Base-by-base conservation (phyloP, 805 yeast species). In the Starmerella bombicola region DNA sequence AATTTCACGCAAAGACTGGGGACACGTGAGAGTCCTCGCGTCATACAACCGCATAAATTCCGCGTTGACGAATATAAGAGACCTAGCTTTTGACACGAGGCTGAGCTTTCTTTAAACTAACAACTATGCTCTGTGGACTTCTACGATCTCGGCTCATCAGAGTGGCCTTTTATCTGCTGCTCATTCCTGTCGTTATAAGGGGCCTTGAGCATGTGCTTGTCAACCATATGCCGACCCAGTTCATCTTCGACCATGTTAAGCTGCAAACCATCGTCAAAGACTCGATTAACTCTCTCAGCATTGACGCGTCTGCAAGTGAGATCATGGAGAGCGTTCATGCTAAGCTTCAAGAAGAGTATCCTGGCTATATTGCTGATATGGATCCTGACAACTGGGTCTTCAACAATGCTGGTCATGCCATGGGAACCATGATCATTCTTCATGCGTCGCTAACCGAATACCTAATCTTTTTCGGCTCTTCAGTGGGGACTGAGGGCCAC, bases 341-440 rank as follows among this genome's bases (percentile, higher is more conserved):
- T 2, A 67, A 63, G 25, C 58, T 86, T 44, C 67, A 76, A 46
- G 65, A 60, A 3, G 72, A 67, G 34, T 91, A 91, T 59, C 93
- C 94, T 10, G 76, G 74, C 6, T 57, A 70, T 50, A 72, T 88
- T 62, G 82, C 82, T 62, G 76, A 75, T 49, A 68, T 79, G 50
- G 73, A 77, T 58, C 66, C 68, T 37, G 80, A 80, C 39, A 88
- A 86, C 50, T 91, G 97, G 97, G 80, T 91, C 38, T 88, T 77
- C 73, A 91, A 91, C 71, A 84, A 83, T 55, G 98, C 98, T 3
- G 98, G 98, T 41, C 95, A 95, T 52, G 97, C 98, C 38, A 91
- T 91, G 98, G 70, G 70, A 28, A 76, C 85, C 41, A 88, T 91
- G 97, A 72, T 83, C 53, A 83, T 91, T 46, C 68, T 88, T 50